Percentiles rank a stretch among this genome's conserved stretches.
Conservation (phyloP, 805 yeast species). For the Candida palmyrensis region DNA sequence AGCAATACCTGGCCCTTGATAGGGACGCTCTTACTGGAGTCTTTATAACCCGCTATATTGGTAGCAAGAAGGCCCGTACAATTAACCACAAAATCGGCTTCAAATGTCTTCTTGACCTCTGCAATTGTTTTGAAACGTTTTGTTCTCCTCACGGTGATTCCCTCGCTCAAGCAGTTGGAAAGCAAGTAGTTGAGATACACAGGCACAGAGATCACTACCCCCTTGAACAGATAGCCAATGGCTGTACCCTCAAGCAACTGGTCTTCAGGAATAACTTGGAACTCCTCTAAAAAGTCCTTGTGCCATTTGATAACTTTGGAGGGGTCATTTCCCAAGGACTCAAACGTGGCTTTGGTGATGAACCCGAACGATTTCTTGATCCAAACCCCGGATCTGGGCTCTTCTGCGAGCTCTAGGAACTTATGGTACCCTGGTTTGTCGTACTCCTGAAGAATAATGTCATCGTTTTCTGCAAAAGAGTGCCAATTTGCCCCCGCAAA, state of each 20-base stretch:
- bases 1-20: slow-evolving; percentile 59
- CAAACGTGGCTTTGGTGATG: slow-evolving; percentile 8
- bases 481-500: slow-evolving; percentile 73
- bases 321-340: slow-evolving; percentile 19
- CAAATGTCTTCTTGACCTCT: slow-evolving; percentile 43
- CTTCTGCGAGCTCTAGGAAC: slow-evolving; percentile 42
- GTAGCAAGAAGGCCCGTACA: slow-evolving; percentile 51
- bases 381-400: slow-evolving; percentile 48
- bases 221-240: slow-evolving; percentile 44
- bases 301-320: slow-evolving; percentile 37
- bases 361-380: slow-evolving; percentile 14
- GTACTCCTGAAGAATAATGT: slow-evolving; percentile 29
- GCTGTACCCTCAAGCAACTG: slow-evolving; percentile 39
- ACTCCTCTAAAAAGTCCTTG: slow-evolving; percentile 36
- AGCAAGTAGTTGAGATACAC: slow-evolving; percentile 51
- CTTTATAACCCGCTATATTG: slow-evolving; percentile 41
- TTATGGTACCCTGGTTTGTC: slow-evolving; percentile 48
- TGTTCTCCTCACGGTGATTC: slow-evolving; percentile 44
- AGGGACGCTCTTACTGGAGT: slow-evolving; percentile 37
- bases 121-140: slow-evolving; percentile 34
- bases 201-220: slow-evolving; percentile 56
- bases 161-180: slow-evolving; percentile 39
- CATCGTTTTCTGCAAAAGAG: slow-evolving; percentile 46
- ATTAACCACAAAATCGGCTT: slow-evolving; percentile 50
- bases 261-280: slow-evolving; percentile 21